Percentiles rank a stretch among this genome's conserved stretches.
phyloP scores from a whole-genome alignment of 140 eudicot genomes.

The Erigeron philadelphicus region DNA sequence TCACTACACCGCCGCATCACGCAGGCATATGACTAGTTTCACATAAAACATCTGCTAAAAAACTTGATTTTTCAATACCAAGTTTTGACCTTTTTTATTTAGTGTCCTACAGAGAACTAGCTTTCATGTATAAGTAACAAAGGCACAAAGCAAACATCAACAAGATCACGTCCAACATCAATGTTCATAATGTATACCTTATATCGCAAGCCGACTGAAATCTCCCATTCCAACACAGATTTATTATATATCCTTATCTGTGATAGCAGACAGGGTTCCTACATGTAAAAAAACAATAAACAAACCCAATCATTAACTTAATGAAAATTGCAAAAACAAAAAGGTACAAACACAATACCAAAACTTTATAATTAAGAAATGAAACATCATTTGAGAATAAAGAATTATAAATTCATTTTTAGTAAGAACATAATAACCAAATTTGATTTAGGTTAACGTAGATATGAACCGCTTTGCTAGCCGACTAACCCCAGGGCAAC shows the following conservation, averaged over 20 bases:
- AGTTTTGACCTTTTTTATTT: slow-evolving; percentile 2
- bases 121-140: background rate
- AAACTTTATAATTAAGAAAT: too few species aligned
- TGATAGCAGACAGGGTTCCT: slow-evolving; percentile 94
- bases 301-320: too few species aligned
- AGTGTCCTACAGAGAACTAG: slow-evolving; percentile 1
- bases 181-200: slow-evolving; percentile 45
- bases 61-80: background rate
- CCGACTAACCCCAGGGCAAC: too few species aligned
- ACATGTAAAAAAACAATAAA: slow-evolving; percentile 13
- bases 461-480: too few species aligned
- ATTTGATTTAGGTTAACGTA: too few species aligned
- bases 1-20: too few species aligned
- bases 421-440: too few species aligned
- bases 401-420: too few species aligned
- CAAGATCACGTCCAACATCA: background rate
- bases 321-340: too few species aligned
- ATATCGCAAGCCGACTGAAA: slow-evolving; percentile 84
- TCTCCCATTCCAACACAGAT: slow-evolving; percentile 97
- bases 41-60: background rate
- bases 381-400: too few species aligned
- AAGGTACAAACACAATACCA: too few species aligned
- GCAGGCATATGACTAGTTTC: too few species aligned
- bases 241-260: slow-evolving; percentile 89
- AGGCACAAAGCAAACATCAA: background rate